Base-by-base conservation (phyloP, 768 basidiomycete species). In the Lentinus tigrinus region DNA sequence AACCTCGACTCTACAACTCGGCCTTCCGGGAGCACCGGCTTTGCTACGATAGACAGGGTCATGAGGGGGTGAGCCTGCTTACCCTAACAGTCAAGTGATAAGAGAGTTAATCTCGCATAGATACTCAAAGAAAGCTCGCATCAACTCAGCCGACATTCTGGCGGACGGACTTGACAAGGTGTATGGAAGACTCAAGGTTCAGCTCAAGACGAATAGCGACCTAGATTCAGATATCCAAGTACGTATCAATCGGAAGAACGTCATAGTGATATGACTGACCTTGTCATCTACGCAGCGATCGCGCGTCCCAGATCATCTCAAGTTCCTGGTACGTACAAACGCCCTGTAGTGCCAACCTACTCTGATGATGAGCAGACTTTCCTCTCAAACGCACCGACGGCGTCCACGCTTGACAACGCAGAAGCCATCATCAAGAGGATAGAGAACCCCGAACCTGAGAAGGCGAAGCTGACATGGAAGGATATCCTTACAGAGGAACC, bases 401-500 rank as follows among this genome's bases (percentile, higher is more conserved):
- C 72, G 0, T 65, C 71, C 6, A 87, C 87, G 0, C 68, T 83
- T 27, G 71, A 75, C 0, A 78, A 77, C 62, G 88, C 86, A n/a
- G 78, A 83, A 5, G 57, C 70, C 0, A 84, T 82, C 62, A 74
- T 87, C 6, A 73, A 85, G 28, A 67, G 63, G 1, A 68, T 80
- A 14, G 72, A 67, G 24, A 78, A 85, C 57, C 85, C 83, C 23
- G 73, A 65, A 24, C 48, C 65, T 44, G 56, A 62, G 7, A 75
- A 67, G 7, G 69, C 75, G 3, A 64, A 75, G 1, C 71, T 91
- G 7, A 90, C 88, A 3, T 94, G 92, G 92, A 76, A 79, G 58
- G 79, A 84, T n/a, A 93, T 94, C 50, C 78, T 93, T 16, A 81
- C 81, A 1, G 91, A 91, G 65, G 91, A 93, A 56, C 89, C 91